Evolutionary conservation across 2,329 filamentous ascomycete species (phyloP).

Genomic region (Alternaria brassicae): DNA sequence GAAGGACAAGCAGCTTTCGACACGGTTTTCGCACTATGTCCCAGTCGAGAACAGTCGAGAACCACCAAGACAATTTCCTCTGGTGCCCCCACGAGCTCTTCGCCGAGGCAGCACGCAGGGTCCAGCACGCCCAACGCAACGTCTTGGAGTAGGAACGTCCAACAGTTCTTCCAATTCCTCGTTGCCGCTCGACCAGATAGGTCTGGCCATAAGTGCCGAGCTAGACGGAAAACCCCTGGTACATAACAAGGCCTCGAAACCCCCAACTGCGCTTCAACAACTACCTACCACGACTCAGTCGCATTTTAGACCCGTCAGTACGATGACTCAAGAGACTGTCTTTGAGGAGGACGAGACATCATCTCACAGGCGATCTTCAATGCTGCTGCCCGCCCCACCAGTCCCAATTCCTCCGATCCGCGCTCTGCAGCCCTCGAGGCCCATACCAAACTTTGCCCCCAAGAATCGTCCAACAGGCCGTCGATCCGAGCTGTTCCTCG

Average conservation of each 20-base stretch:
- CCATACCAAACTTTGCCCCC: constrained; percentile 17
- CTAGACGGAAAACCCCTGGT: constrained; percentile 35
- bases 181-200: constrained; percentile 45
- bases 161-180: constrained; percentile 31
- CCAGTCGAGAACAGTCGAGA: constrained; percentile 14
- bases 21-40: constrained; percentile 35
- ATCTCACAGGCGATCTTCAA: constrained; percentile 35
- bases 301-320: constrained; percentile 38
- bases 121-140: constrained; percentile 21
- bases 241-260: constrained; percentile 12
- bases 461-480: constrained; percentile 15
- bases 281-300: constrained; percentile 8
- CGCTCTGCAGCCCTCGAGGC: constrained; percentile 40
- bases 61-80: constrained; percentile 23
- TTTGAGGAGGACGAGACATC: constrained; percentile 48
- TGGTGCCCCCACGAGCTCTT: constrained; percentile 23
- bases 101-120: constrained; percentile 10
- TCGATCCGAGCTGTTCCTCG: constrained; percentile 40
- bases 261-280: constrained; percentile 12
- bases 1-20: constrained; percentile 27
- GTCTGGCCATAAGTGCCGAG: constrained; percentile 49
- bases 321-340: constrained; percentile 45
- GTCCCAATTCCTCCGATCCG: constrained; percentile 46
- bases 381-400: constrained; percentile 41
- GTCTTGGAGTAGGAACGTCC: constrained; percentile 30